These are phyloP conservation scores for Cryptosporidium parvum DNA, from an alignment of 169 alveolate species.

Conservation along the genomic window DNA sequence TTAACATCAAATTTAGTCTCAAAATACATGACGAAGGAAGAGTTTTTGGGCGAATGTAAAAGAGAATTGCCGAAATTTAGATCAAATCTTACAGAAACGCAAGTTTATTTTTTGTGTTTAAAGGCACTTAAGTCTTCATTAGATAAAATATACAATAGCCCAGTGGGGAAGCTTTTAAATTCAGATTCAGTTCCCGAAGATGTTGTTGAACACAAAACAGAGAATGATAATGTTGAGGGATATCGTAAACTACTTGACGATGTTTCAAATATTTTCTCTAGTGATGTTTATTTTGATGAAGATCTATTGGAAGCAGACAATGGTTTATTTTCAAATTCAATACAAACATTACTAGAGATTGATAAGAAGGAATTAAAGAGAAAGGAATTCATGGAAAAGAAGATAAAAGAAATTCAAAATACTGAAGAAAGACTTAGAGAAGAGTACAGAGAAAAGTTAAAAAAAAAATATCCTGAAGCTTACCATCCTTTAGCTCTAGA, in stretches of 20 bases:
- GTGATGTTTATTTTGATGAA: slow-evolving; percentile 49
- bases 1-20: slow-evolving; percentile 59
- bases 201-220: not conserved
- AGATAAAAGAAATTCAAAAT: not conserved
- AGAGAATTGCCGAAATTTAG: slow-evolving; percentile 28
- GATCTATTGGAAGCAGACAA: slow-evolving; percentile 61
- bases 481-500: slow-evolving; percentile 72
- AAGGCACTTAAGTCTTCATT: slow-evolving; percentile 38
- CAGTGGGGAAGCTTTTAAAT: slow-evolving; percentile 10
- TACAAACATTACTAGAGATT: not conserved
- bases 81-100: slow-evolving; percentile 32
- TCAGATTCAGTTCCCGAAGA: slow-evolving; percentile 45
- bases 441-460: slow-evolving; percentile 8
- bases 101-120: slow-evolving; percentile 37
- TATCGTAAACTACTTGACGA: slow-evolving; percentile 33
- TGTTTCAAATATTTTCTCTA: slow-evolving; percentile 50
- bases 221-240: slow-evolving; percentile 13
- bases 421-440: slow-evolving; percentile 3
- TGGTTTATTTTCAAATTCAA: slow-evolving; percentile 29
- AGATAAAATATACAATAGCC: slow-evolving; percentile 10
- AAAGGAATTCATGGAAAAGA: not conserved
- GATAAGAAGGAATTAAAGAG: not conserved
- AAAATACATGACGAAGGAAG: slow-evolving; percentile 60
- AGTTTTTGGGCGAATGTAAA: slow-evolving; percentile 59
- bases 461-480: slow-evolving; percentile 50